phyloP scores from a whole-genome alignment of 257 asterid species.

The Nicotiana tabacum region DNA sequence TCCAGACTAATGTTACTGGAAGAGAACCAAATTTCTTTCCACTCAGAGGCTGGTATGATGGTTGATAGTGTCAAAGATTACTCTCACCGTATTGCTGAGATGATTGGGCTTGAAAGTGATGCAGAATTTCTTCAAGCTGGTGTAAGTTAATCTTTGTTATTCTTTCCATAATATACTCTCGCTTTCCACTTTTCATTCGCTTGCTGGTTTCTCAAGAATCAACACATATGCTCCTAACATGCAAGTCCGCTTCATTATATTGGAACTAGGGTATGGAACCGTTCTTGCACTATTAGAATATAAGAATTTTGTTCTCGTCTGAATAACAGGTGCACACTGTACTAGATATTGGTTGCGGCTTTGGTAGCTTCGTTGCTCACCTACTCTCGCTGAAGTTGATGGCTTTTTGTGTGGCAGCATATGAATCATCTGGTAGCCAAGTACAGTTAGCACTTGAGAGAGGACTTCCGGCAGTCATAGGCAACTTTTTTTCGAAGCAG shows the following conservation, averaged over 20 bases:
- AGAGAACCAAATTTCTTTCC: slow-evolving; percentile 95
- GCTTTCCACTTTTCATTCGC: not conserved
- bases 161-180: not conserved
- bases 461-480: slow-evolving; percentile 96
- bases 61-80: slow-evolving; percentile 84
- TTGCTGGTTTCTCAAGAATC: not conserved
- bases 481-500: slow-evolving; percentile 73
- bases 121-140: slow-evolving; percentile 73
- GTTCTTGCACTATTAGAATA: not conserved
- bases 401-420: slow-evolving; percentile 90
- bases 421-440: slow-evolving; percentile 95
- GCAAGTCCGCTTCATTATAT: not conserved
- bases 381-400: slow-evolving; percentile 80
- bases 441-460: slow-evolving; percentile 96
- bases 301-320: slow-evolving; percentile 14
- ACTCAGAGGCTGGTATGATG: slow-evolving; percentile 68
- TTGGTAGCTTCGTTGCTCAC: slow-evolving; percentile 94
- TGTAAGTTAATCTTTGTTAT: slow-evolving; percentile 43
- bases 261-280: not conserved
- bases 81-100: slow-evolving; percentile 81
- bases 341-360: slow-evolving; percentile 94
- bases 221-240: not conserved
- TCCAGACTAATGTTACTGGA: slow-evolving; percentile 90
- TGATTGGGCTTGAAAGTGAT: slow-evolving; percentile 87
- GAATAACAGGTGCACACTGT: slow-evolving; percentile 72